A percentile compares a stretch with the other conserved stretches of the same genome.
These are phyloP conservation scores for Sporothrix euskadiensis DNA, from an alignment of 2,329 filamentous ascomycete species.

Conservation along the genomic window DNA sequence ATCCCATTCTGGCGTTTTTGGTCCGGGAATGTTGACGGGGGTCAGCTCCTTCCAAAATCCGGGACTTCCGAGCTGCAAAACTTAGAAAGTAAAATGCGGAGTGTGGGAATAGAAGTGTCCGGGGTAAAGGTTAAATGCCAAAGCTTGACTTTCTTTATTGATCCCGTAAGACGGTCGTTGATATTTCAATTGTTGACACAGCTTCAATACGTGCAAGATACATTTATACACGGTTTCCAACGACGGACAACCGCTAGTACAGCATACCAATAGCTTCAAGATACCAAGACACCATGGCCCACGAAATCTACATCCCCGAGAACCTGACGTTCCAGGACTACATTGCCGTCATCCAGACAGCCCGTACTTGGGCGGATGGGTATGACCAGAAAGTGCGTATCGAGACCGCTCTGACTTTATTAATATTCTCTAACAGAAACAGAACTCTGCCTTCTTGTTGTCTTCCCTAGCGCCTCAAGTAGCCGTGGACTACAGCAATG, in stretches of 20 bases:
- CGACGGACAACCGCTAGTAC: no score
- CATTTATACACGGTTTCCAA: not conserved
- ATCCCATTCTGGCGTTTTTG: not conserved
- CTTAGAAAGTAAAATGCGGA: not conserved
- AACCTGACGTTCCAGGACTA: slow-evolving; percentile 18
- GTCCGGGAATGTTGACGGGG: not conserved
- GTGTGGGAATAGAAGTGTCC: not conserved
- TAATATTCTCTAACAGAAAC: not conserved
- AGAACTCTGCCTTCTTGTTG: not conserved
- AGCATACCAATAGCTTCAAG: not conserved
- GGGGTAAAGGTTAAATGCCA: not conserved
- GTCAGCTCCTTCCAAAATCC: not conserved
- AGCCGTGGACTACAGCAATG: not conserved
- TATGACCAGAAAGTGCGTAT: not conserved
- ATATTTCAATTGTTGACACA: not conserved
- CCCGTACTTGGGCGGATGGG: not conserved
- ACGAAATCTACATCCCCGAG: slow-evolving; percentile 11
- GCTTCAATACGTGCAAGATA: not conserved
- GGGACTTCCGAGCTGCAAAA: not conserved
- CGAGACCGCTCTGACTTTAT: no score
- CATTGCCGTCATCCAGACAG: slow-evolving; percentile 7
- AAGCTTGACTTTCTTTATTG: not conserved
- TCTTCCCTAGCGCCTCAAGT: not conserved
- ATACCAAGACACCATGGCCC: not conserved
- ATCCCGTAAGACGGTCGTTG: not conserved